Evolutionary conservation across 2,329 filamentous ascomycete genomes (phyloP), one percentile per base, ranked within the genome.

Genomic region (Myriosclerotinia duriaeana): DNA sequence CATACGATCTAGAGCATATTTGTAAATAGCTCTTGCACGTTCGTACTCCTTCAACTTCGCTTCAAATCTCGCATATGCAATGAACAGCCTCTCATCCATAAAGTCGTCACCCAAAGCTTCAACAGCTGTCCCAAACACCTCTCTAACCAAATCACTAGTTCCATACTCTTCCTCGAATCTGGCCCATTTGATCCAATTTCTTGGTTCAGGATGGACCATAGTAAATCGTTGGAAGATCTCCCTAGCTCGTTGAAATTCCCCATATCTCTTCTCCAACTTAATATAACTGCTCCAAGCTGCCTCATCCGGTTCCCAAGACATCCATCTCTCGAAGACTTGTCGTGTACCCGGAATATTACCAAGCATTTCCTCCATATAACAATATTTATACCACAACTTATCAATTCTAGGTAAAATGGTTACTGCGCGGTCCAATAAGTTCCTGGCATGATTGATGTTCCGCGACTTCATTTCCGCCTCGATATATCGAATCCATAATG

Each of bases 351-450:
- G 88, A 59, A 99, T 89, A 74, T 99, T 97, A 8, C 93, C 93
- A 65, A 99, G 84, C 80, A 94, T 98, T 84, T 99, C 95, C 81
- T 98, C 94, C 90, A 97, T 96, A 78, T 96, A 97, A 36, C 96
- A 92, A 82, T 97, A 99, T 78, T 98, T 98, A 82, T 97, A 99
- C 95, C 95, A 99, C 44, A 99, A 81, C 83, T 98, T 98, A 77
- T 98, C 93, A 52, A 98, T 87, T 66, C 95, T 84, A 6, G 95
- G 95, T 50, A 97, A 82, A 66, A 96, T 91, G 0, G 93, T 93
- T 64, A 98, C 92, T n/a, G 95, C 93, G 65, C 95, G 89, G 77
- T 99, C 95, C 63, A 99, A 86, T 62, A 99, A 80, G 77, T 99
- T 99, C 67, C 95, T 85, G 44, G 95, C 93, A 83, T 98, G 94